Conservation (phyloP, 2,329 filamentous ascomycete genomes). For the Akanthomyces uredinophilus region DNA sequence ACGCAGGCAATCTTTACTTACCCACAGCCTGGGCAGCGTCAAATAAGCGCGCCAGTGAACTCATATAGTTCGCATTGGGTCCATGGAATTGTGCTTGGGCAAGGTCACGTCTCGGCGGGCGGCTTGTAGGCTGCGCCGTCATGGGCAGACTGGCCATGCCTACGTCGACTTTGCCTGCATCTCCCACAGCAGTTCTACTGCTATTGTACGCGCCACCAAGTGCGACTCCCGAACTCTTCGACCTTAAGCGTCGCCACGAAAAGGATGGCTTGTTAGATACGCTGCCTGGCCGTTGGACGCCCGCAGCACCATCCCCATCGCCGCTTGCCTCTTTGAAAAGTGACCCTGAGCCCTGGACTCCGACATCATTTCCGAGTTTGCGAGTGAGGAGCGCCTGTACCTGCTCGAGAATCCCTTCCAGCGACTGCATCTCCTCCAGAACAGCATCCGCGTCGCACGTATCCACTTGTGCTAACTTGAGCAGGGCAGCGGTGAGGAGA, state of each 20-base stretch:
- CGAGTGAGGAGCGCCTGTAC: slow-evolving; percentile 71
- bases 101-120: slow-evolving; percentile 67
- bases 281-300: slow-evolving; percentile 51
- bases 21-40: slow-evolving; percentile 90
- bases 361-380: slow-evolving; percentile 90
- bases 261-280: slow-evolving; percentile 64
- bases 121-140: slow-evolving; percentile 59
- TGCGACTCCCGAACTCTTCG: slow-evolving; percentile 74
- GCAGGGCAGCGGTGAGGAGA: slow-evolving; percentile 78
- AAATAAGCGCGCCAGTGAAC: slow-evolving; percentile 80
- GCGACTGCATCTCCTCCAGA: slow-evolving; percentile 85
- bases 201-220: slow-evolving; percentile 45
- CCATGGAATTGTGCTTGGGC: slow-evolving; percentile 67
- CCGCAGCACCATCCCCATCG: slow-evolving; percentile 39
- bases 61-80: slow-evolving; percentile 87
- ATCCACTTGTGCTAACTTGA: slow-evolving; percentile 78
- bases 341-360: slow-evolving; percentile 65
- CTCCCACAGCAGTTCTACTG: slow-evolving; percentile 21
- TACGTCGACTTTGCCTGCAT: slow-evolving; percentile 32
- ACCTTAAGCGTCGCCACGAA: slow-evolving; percentile 84
- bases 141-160: slow-evolving; percentile 69
- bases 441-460: slow-evolving; percentile 88
- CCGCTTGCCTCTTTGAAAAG: slow-evolving; percentile 67
- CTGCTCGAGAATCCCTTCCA: slow-evolving; percentile 82
- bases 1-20: slow-evolving; percentile 41